Evolutionary conservation across 257 asterid species (phyloP).

Genomic region (Solanum neorickii): DNA sequence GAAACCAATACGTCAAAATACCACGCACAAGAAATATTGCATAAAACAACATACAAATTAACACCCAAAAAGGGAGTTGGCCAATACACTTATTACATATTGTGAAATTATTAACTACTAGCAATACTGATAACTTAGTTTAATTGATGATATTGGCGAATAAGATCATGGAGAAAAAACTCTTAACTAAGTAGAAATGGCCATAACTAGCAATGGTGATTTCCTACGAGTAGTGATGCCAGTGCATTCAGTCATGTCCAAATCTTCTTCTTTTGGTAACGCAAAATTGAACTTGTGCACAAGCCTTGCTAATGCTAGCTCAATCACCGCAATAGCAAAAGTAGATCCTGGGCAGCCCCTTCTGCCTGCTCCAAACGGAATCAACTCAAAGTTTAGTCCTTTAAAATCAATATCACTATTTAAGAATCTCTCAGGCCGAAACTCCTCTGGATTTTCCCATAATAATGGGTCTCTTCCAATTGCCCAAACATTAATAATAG

Average conservation of each 20-base stretch:
- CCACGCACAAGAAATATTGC: background rate
- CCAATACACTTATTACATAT: background rate
- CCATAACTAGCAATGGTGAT: slow-evolving; percentile 17
- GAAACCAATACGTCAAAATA: background rate
- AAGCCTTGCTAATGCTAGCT: slow-evolving; percentile 30
- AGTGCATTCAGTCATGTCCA: slow-evolving; percentile 31
- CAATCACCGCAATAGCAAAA: slow-evolving; percentile 12
- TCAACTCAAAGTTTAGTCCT: slow-evolving; percentile 30
- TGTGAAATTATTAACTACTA: background rate
- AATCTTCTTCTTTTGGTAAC: slow-evolving; percentile 19
- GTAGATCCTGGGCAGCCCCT: slow-evolving; percentile 44
- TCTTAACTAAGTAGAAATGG: background rate
- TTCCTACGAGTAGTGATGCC: slow-evolving; percentile 22
- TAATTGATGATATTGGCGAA: background rate
- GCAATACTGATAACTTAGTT: background rate
- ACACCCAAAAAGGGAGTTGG: background rate
- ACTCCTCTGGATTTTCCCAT: slow-evolving; percentile 40
- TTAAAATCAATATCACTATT: slow-evolving; percentile 10
- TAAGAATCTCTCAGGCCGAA: slow-evolving; percentile 36
- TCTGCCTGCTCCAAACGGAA: slow-evolving; percentile 51
- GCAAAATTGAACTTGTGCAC: slow-evolving; percentile 22
- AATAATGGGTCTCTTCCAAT: slow-evolving; percentile 25
- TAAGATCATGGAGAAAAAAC: background rate
- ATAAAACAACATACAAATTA: background rate
- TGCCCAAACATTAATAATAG: slow-evolving; percentile 37